Base-by-base conservation (phyloP, 306 rosid species). In the Notholithocarpus densiflorus region DNA sequence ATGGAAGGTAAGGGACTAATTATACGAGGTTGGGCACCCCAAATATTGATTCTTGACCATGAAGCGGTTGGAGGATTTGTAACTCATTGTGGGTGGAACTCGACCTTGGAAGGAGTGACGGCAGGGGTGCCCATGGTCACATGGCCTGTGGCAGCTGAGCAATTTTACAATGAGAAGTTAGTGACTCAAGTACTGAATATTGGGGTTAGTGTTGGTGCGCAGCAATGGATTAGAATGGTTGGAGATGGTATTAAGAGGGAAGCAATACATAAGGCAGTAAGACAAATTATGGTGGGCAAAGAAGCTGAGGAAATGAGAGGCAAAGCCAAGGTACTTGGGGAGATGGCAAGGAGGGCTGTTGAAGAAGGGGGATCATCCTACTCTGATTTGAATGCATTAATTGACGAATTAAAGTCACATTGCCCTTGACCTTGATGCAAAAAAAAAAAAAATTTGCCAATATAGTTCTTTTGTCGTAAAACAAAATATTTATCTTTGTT, bases 31-130 rank as follows among this genome's bases (percentile, higher is more conserved):
- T 87, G 88, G 88, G 88, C 88, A 15, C 88, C 81, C 0, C 86
- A 82, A 56, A 65, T 84, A 17, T 56, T 82, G 84, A 87, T 87
- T 76, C 81, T 87, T 18, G 81, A 79, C 8, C 90, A 87, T 54
- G 68, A 10, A 6, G 82, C 81, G 0, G 56, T 82, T 9, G 88
- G 90, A 9, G 82, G 84, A 14, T 87, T 87, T 70, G 77, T 87
- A 83, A 87, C 88, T 45, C 90, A 87, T 20, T 84, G 90, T 56
- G 88, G 90, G 9, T 87, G 90, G 90, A 87, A 87, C 18, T 84
- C 86, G 1, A 71, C 76, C 14, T 31, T 84, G 79, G 87, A 87
- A 76, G 89, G 84, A 1, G 54, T 87, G 3, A n/a, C 80, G 15
- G 84, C 84, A 0, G 87, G 87, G 12, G 5, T 87, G 66, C 84